A percentile compares a stretch with the other conserved stretches of the same genome.
These are phyloP conservation scores for Talinum fruticosum DNA, from an alignment of 148 eudicot species.

Conservation along the genomic window DNA sequence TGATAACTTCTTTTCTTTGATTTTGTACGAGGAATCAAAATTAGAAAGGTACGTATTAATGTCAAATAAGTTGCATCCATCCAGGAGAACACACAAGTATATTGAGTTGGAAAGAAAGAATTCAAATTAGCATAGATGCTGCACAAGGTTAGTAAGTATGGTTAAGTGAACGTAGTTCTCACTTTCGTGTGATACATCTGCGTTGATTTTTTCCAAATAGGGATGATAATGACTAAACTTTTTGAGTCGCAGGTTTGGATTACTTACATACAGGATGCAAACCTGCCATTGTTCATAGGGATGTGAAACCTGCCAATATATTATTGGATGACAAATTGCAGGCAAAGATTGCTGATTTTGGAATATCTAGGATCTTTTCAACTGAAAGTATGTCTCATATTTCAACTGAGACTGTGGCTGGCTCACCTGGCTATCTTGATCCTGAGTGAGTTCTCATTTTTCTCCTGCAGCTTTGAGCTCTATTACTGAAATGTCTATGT, in stretches of 20 bases:
- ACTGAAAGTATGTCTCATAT: slow-evolving; percentile 15
- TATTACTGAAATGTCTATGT: too few species aligned
- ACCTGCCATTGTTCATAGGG: slow-evolving; percentile 35
- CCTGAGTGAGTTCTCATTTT: slow-evolving; percentile 35
- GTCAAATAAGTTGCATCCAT: too few species aligned
- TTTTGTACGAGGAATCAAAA: too few species aligned
- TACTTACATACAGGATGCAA: slow-evolving; percentile 38
- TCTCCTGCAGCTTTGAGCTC: not conserved
- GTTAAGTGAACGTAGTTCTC: not conserved
- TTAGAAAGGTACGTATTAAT: too few species aligned
- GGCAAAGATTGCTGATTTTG: slow-evolving; percentile 46
- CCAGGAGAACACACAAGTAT: slow-evolving; percentile 9
- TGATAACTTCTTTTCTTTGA: too few species aligned
- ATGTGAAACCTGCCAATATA: slow-evolving; percentile 37
- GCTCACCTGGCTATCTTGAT: slow-evolving; percentile 40
- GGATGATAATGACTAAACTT: not conserved
- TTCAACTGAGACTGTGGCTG: slow-evolving; percentile 23
- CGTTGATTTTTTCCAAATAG: not conserved
- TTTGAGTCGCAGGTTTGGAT: slow-evolving; percentile 31
- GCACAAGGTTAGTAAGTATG: slow-evolving; percentile 19
- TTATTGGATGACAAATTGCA: slow-evolving; percentile 19
- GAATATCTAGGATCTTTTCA: slow-evolving; percentile 32
- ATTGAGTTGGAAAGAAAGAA: slow-evolving; percentile 23
- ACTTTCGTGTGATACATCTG: not conserved
- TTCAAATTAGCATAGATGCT: slow-evolving; percentile 18